Percentiles rank a stretch among this genome's conserved stretches.
phyloP scores from a whole-genome alignment of 2,329 filamentous ascomycete genomes.

The Curvularia eragrostidis region DNA sequence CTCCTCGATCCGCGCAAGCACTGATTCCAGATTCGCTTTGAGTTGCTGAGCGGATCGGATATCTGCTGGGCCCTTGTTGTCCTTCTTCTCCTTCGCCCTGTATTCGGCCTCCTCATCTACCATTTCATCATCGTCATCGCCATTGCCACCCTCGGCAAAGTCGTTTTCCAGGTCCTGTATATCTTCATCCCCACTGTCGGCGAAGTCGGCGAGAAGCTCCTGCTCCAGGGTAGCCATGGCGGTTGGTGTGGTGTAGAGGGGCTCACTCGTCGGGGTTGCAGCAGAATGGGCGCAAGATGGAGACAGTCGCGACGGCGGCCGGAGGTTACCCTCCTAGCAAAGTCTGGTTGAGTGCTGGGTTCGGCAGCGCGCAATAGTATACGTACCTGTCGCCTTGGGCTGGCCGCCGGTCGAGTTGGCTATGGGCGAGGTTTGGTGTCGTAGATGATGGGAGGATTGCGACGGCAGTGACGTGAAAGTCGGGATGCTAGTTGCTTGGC shows the following conservation, averaged over 20 bases:
- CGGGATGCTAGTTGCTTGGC: conserved; percentile 27
- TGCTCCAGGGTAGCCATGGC: conserved; percentile 86
- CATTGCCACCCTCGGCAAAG: conserved; percentile 43
- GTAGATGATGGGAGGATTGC: conserved; percentile 13
- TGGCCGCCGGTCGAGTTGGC: conserved; percentile 20
- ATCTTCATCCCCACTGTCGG: conserved; percentile 74
- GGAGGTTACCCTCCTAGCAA: conserved; percentile 33
- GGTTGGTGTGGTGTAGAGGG: conserved; percentile 1
- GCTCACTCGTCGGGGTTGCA: neutral
- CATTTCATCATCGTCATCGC: conserved; percentile 67
- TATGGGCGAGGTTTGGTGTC: conserved; percentile 10
- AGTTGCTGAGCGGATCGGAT: conserved; percentile 79
- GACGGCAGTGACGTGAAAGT: conserved; percentile 23
- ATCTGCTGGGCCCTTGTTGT: conserved; percentile 71
- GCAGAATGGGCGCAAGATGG: neutral
- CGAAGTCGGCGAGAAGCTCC: conserved; percentile 90
- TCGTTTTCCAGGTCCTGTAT: conserved; percentile 44
- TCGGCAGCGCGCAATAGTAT: conserved; percentile 19
- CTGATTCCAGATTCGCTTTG: conserved; percentile 80
- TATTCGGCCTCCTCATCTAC: conserved; percentile 66
- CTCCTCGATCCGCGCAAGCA: conserved; percentile 68
- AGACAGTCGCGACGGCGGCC: conserved; percentile 26
- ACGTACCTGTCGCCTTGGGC: conserved; percentile 31
- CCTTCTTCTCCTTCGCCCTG: conserved; percentile 64
- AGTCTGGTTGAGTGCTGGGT: conserved; percentile 28